Evolutionary conservation across 2,329 filamentous ascomycete genomes (phyloP).

Genomic region (Raffaelea ambrosiae): DNA sequence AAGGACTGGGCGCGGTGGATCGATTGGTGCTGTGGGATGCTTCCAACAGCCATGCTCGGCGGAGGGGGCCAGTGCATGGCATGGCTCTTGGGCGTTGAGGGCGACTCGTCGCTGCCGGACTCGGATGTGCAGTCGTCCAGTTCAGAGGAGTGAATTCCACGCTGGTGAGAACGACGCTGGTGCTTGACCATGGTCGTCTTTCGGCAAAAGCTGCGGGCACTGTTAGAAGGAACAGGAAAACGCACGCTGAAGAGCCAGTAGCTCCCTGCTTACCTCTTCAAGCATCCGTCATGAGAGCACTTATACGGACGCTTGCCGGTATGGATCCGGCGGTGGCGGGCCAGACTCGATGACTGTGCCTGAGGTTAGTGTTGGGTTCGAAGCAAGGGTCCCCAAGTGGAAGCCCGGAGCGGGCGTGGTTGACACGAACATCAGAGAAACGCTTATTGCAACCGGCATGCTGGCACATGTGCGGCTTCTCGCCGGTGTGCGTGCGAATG

Average conservation of each 20-base stretch:
- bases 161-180: slow-evolving; percentile 52
- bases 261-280: slow-evolving; percentile 42
- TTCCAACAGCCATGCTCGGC: slow-evolving; percentile 27
- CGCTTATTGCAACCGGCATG: slow-evolving; percentile 58
- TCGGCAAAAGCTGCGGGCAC: slow-evolving; percentile 52
- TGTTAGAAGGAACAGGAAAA: slow-evolving; percentile 2
- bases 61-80: slow-evolving; percentile 41
- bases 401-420: no score
- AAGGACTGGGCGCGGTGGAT: slow-evolving; percentile 47
- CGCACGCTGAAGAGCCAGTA: no score
- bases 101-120: slow-evolving; percentile 50
- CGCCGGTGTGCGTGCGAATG: slow-evolving; percentile 73
- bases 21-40: slow-evolving; percentile 20
- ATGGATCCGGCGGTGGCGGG: slow-evolving; percentile 57
- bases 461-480: slow-evolving; percentile 63
- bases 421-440: slow-evolving; percentile 62
- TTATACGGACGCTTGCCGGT: slow-evolving; percentile 59
- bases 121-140: slow-evolving; percentile 47
- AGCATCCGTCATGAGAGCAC: slow-evolving; percentile 51
- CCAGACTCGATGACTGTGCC: slow-evolving; percentile 59
- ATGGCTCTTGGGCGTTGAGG: slow-evolving; percentile 47
- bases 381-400: no score
- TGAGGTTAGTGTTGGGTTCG: no score
- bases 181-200: slow-evolving; percentile 67
- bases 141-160: slow-evolving; percentile 47